These are phyloP conservation scores for Heracleum sosnowskyi DNA, from an alignment of 129 eudicot genomes.

Conservation along the genomic window DNA sequence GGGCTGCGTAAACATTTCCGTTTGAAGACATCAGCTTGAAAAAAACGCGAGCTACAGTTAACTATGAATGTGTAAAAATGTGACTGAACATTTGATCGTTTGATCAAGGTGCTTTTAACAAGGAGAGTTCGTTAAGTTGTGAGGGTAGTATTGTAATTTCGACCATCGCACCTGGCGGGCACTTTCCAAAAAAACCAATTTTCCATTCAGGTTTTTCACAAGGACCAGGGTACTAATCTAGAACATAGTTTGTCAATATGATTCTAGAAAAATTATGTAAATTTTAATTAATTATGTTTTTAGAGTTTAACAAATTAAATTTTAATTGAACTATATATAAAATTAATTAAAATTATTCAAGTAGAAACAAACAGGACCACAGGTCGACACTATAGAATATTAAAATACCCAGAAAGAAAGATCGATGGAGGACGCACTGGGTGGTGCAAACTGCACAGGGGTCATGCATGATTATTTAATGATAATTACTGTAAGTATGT, in stretches of 20 bases:
- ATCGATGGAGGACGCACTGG: not conserved
- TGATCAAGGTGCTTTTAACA: not conserved
- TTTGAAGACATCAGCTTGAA: conserved; percentile 11
- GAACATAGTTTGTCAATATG: not conserved
- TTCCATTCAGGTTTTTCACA: not conserved
- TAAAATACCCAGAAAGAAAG: not conserved
- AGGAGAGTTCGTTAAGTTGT: conserved; percentile 9
- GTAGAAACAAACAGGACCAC: not conserved
- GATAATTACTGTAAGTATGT: not conserved
- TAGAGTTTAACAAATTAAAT: no score
- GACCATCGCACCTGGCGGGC: not conserved
- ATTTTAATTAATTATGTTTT: no score
- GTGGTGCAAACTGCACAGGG: not conserved
- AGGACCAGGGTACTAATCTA: not conserved
- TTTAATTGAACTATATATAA: no score
- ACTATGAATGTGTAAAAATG: not conserved
- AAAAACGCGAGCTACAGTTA: not conserved
- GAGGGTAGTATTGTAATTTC: conserved; percentile 6
- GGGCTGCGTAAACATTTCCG: conserved; percentile 4
- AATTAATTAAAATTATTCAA: not conserved
- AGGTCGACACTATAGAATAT: not conserved
- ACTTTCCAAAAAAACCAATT: not conserved
- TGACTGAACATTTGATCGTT: not conserved
- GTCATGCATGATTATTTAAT: not conserved
- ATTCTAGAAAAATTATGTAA: not conserved